Evolutionary conservation across 2,329 filamentous ascomycete genomes (phyloP).

Genomic region (Penicillium sp.): DNA sequence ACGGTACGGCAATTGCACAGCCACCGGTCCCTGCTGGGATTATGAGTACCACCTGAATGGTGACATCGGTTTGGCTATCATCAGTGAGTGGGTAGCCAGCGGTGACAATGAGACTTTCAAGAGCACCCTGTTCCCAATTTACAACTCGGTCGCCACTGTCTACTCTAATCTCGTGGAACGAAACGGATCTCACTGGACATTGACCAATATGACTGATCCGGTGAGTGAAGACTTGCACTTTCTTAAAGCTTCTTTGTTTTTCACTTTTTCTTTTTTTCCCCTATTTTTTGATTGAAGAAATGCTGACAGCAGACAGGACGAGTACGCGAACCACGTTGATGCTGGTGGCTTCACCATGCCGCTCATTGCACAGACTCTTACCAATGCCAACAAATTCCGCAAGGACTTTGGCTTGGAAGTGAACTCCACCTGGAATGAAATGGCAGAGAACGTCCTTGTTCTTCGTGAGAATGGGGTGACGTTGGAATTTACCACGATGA

Average conservation of each 20-base stretch:
- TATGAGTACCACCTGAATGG: constrained; percentile 68
- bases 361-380: constrained; percentile 51
- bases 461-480: constrained; percentile 56
- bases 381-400: constrained; percentile 54
- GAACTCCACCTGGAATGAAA: constrained; percentile 55
- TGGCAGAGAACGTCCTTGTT: constrained; percentile 52
- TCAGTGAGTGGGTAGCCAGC: constrained; percentile 56
- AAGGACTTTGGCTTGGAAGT: constrained; percentile 47
- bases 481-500: constrained; percentile 61
- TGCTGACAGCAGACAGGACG: constrained; percentile 41
- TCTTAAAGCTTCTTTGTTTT: too few relatives aligned
- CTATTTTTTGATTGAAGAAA: not conserved
- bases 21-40: constrained; percentile 59
- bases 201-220: constrained; percentile 66
- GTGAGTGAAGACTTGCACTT: constrained; percentile 33
- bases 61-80: constrained; percentile 59
- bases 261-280: not conserved
- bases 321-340: constrained; percentile 62
- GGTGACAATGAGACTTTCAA: constrained; percentile 54
- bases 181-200: constrained; percentile 51
- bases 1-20: constrained; percentile 62
- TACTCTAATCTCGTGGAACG: constrained; percentile 55
- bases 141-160: constrained; percentile 57
- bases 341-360: constrained; percentile 66
- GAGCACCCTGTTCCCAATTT: constrained; percentile 54